These are phyloP conservation scores for Cystobasidium onofrii DNA, from an alignment of 768 basidiomycete species.

Conservation along the genomic window DNA sequence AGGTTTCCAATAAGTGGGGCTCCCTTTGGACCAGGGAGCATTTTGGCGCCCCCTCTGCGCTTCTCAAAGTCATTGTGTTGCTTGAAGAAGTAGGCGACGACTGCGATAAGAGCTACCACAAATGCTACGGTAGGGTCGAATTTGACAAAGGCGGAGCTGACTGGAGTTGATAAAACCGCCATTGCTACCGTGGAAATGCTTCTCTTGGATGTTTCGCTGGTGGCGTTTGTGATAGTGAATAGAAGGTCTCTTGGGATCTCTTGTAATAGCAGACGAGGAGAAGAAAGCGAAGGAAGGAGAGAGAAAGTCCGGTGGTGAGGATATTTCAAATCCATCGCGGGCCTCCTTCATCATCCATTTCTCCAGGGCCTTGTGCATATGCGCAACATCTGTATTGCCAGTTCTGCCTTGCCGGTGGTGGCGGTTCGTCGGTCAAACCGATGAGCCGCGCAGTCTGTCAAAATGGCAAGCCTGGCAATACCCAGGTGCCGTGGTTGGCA, in stretches of 20 bases:
- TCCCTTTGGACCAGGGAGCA: conserved; percentile 22
- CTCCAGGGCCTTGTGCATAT: background rate
- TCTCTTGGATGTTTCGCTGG: background rate
- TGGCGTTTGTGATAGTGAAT: too few relatives aligned
- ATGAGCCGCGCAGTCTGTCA: background rate
- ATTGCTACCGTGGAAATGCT: background rate
- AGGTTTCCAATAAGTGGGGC: conserved; percentile 38
- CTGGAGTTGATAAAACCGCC: background rate
- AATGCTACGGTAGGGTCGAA: conserved; percentile 15
- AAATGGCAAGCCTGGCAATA: background rate
- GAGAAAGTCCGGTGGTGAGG: background rate
- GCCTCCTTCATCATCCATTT: background rate
- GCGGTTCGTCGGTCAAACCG: background rate
- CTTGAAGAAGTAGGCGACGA: conserved; percentile 29
- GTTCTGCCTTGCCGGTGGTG: background rate
- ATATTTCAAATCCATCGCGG: background rate
- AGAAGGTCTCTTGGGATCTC: too few relatives aligned
- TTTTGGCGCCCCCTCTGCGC: conserved; percentile 9
- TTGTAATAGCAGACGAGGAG: background rate
- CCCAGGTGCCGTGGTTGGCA: background rate
- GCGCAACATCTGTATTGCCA: conserved; percentile 1
- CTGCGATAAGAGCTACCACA: conserved; percentile 10
- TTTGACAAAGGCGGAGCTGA: background rate
- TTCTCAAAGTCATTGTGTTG: conserved; percentile 26
- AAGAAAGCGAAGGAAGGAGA: conserved; percentile 1